phyloP scores from a whole-genome alignment of 352 stramenopile species.

The Thalassiosira sp. region DNA sequence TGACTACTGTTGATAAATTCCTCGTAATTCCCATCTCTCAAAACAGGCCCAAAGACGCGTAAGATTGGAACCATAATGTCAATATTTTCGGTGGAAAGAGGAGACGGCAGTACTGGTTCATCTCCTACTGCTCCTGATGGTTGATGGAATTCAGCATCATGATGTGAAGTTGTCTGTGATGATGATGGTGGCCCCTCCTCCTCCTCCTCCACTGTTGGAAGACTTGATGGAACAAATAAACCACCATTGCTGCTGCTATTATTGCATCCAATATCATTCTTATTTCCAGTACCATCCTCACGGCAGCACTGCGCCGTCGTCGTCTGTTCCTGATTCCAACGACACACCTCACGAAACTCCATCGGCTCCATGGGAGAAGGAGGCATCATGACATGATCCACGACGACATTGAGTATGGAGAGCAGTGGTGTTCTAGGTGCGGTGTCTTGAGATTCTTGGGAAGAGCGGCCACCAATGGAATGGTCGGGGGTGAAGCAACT shows the following conservation, averaged over 20 bases:
- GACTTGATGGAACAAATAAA: not conserved
- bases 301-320: not conserved
- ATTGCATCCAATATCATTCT: not conserved
- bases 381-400: constrained; percentile 78
- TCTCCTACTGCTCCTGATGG: not conserved
- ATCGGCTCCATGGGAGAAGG: constrained; percentile 67
- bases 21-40: constrained; percentile 30
- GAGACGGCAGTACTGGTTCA: constrained; percentile 1
- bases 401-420: constrained; percentile 79
- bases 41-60: constrained; percentile 76
- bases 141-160: not conserved
- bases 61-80: constrained; percentile 66
- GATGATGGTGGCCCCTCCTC: not conserved
- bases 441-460: not conserved
- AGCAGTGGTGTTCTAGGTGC: constrained; percentile 35
- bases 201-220: not conserved
- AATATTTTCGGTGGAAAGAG: constrained; percentile 10
- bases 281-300: constrained; percentile 5
- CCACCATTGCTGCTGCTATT: not conserved
- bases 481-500: not conserved
- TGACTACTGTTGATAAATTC: constrained; percentile 6
- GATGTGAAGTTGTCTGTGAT: not conserved
- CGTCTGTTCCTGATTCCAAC: constrained; percentile 4
- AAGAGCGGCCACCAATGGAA: too few relatives aligned
- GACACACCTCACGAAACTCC: constrained; percentile 54